A percentile compares a stretch with the other conserved stretches of the same genome.
Evolutionary conservation across 805 yeast species (phyloP).

Genomic region (Wickerhamomyces canadensis): DNA sequence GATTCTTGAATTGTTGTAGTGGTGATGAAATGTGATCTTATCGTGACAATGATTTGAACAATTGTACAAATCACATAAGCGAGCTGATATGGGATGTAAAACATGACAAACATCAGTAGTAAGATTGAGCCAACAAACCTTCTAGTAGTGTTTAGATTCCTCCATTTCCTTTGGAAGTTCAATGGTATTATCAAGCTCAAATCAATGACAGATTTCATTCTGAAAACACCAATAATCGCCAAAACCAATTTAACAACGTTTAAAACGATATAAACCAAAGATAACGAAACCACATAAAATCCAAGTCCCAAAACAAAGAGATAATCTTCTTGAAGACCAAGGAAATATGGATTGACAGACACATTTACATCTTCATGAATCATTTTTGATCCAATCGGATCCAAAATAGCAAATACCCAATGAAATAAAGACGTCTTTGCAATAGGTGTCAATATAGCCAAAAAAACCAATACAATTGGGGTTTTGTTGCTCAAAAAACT

Average conservation of each 20-base stretch:
- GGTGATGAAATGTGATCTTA: slow-evolving; percentile 29
- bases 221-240: not conserved
- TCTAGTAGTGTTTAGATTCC: slow-evolving; percentile 7
- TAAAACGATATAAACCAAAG: slow-evolving; percentile 36
- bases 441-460: slow-evolving; percentile 35
- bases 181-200: not conserved
- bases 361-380: slow-evolving; percentile 39
- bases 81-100: slow-evolving; percentile 77
- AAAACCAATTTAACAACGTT: slow-evolving; percentile 2
- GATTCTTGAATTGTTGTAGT: too few species aligned
- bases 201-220: too few species aligned
- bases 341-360: slow-evolving; percentile 49
- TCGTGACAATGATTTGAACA: slow-evolving; percentile 51
- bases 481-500: too few species aligned
- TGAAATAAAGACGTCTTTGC: slow-evolving; percentile 32
- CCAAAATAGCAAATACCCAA: slow-evolving; percentile 36
- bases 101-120: slow-evolving; percentile 41
- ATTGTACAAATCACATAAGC: slow-evolving; percentile 57
- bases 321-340: slow-evolving; percentile 58
- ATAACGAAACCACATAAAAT: slow-evolving; percentile 41
- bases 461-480: too few species aligned
- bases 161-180: not conserved
- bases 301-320: slow-evolving; percentile 57
- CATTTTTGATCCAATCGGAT: slow-evolving; percentile 48
- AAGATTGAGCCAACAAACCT: slow-evolving; percentile 16